These are phyloP conservation scores for Diversispora eburnea DNA, from an alignment of 192 early-diverging fungal genomes.

Conservation along the genomic window DNA sequence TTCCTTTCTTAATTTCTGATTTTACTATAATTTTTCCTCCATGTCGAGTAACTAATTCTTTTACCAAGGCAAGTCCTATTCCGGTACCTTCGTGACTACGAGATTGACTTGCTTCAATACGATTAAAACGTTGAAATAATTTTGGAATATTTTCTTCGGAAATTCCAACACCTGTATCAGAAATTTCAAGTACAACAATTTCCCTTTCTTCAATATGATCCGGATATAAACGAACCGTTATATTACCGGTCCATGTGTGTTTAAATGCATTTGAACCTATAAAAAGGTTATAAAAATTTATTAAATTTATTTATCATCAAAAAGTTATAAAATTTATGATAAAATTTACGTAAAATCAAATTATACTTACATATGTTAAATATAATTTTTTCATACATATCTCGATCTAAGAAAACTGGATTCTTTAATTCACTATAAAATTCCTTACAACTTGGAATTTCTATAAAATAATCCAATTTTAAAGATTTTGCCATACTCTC, in stretches of 20 bases:
- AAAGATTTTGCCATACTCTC: conserved; percentile 34
- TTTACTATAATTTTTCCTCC: conserved; percentile 43
- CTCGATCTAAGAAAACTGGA: conserved; percentile 9
- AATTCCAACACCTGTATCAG: conserved; percentile 50
- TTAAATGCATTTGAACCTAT: conserved; percentile 44
- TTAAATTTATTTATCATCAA: background rate
- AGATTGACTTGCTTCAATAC: conserved; percentile 50
- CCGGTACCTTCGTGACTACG: conserved; percentile 58
- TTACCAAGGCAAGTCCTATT: conserved; percentile 50
- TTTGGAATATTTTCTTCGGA: conserved; percentile 41
- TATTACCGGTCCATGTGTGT: conserved; percentile 47
- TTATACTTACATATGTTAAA: conserved; percentile 27
- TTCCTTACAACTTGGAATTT: conserved; percentile 21
- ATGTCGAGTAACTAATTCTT: conserved; percentile 46
- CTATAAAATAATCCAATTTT: conserved; percentile 39
- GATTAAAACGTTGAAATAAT: conserved; percentile 60
- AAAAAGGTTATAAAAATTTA: background rate
- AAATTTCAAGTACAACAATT: conserved; percentile 35
- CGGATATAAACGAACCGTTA: conserved; percentile 47
- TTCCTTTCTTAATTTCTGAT: conserved; percentile 43
- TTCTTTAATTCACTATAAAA: background rate
- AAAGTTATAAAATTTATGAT: background rate
- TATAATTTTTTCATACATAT: conserved; percentile 25
- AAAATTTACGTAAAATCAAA: background rate
- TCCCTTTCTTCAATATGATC: conserved; percentile 37